Base-by-base conservation (phyloP, 139 green algal species). In the Nannochloris sp. region DNA sequence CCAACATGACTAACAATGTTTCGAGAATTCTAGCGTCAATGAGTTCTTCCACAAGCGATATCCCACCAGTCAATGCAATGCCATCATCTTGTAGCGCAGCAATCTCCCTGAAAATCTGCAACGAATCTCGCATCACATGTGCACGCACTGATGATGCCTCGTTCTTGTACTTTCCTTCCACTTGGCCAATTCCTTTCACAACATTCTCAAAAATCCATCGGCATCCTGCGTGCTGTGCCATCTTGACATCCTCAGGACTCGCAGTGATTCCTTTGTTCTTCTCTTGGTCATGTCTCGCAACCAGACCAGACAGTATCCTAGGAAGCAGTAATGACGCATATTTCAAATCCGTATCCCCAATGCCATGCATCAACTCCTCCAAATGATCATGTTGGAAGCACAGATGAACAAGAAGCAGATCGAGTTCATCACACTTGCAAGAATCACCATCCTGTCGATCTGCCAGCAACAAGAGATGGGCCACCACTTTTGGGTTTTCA, bases 1-100 rank as follows among this genome's bases (percentile, higher is more conserved):
- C 49, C 12, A 80, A 62, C 62, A 82, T 68, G 16, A 46, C 37
- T 36, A 82, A 57, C 30, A 76, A 46, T 40, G n/a, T 11, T 12
- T 31, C 46, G 33, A 71, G 20, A 25, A 66, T 4, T 16, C 51
- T 30, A 23, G 70, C 49, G 1, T 43, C 33, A 16, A 50, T 49
- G 49, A 80, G 56, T 17, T 30, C 16, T 33, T 16, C 63, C 9
- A 68, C 59, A 13, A 66, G 3, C 12, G 67, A 65, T 44, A n/a
- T 49, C 3, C 56, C 63, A 12, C 40, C 50, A 14, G 36, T 37
- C 33, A 73, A 26, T 8, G 49, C 62, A 9, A 26, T 14, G 14
- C 69, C 62, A 46, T 37, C 31, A 53, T 79, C 72, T 17, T 79
- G 69, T 2, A 63, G 36, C 4, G 58, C 51, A 11, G 45, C 67